These are phyloP conservation scores for Nematocida ironsii DNA, from an alignment of 371 early-diverging fungal genomes.

Conservation along the genomic window DNA sequence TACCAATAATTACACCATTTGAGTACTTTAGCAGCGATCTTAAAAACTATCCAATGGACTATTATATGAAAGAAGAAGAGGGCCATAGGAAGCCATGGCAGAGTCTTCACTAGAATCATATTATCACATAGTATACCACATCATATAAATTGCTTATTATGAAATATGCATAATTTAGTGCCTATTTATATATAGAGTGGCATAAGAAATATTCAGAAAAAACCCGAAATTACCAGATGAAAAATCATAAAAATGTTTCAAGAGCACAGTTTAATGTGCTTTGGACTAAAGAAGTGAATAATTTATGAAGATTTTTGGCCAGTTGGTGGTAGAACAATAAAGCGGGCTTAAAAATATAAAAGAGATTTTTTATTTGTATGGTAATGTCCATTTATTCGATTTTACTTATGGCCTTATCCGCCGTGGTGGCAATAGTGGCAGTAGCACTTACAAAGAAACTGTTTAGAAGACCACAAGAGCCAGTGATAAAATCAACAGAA, in stretches of 20 bases:
- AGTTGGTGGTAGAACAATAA: no score
- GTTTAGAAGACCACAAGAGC: conserved; percentile 7
- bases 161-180: no score
- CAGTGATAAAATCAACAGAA: not conserved
- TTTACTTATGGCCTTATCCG: not conserved
- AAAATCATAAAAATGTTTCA: no score
- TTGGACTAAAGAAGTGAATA: no score
- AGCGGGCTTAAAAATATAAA: not conserved
- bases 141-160: no score
- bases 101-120: conserved; percentile 6
- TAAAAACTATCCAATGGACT: conserved; percentile 68
- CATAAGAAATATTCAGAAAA: no score
- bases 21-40: conserved; percentile 78
- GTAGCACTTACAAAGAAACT: not conserved
- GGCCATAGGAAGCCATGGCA: conserved; percentile 59
- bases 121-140: no score
- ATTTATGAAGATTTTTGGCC: no score
- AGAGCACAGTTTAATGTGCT: no score
- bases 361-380: conserved; percentile 19
- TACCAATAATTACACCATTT: conserved; percentile 88
- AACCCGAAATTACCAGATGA: no score
- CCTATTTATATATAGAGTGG: no score
- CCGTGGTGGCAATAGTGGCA: not conserved
- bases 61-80: conserved; percentile 65
- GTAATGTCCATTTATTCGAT: not conserved